phyloP scores from a whole-genome alignment of 129 eudicot species.

The Oenanthe sinensis region DNA sequence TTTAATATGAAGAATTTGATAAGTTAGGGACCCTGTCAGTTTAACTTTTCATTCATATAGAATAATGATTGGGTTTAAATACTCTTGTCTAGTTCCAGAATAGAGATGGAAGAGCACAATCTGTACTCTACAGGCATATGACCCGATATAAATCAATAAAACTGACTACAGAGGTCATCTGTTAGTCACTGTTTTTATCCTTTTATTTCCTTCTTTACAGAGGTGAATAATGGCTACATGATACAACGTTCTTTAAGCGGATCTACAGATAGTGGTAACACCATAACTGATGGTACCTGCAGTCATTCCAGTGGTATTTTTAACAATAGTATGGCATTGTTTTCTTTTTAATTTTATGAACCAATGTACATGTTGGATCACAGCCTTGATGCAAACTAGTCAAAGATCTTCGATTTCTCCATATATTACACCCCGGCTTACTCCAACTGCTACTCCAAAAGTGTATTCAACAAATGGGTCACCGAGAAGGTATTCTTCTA shows the following conservation, averaged over 20 bases:
- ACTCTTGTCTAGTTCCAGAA: not conserved
- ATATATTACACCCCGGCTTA: constrained; percentile 60
- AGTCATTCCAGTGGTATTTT: not conserved
- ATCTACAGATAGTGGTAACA: constrained; percentile 38
- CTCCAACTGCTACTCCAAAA: constrained; percentile 83
- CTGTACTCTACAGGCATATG: not conserved
- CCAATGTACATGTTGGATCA: not conserved
- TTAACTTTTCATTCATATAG: not conserved
- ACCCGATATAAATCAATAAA: not conserved
- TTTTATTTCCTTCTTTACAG: constrained; percentile 28
- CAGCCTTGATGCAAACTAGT: constrained; percentile 52
- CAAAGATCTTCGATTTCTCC: constrained; percentile 62
- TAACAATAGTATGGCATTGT: not conserved
- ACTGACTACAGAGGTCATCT: not conserved
- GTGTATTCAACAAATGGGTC: constrained; percentile 59
- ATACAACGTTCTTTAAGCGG: constrained; percentile 51
- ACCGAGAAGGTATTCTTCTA: constrained; percentile 72
- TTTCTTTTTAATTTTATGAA: not conserved
- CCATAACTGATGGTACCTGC: constrained; percentile 48
- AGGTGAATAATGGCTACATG: constrained; percentile 44
- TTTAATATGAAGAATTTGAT: not conserved
- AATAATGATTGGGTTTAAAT: not conserved
- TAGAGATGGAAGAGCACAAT: not conserved
- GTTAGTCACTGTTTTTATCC: constrained; percentile 15
- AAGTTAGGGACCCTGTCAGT: not conserved